Percentiles rank a stretch among this genome's conserved stretches.
These are phyloP conservation scores for Plasmodium fragile DNA, from an alignment of 169 alveolate species.

Conservation along the genomic window DNA sequence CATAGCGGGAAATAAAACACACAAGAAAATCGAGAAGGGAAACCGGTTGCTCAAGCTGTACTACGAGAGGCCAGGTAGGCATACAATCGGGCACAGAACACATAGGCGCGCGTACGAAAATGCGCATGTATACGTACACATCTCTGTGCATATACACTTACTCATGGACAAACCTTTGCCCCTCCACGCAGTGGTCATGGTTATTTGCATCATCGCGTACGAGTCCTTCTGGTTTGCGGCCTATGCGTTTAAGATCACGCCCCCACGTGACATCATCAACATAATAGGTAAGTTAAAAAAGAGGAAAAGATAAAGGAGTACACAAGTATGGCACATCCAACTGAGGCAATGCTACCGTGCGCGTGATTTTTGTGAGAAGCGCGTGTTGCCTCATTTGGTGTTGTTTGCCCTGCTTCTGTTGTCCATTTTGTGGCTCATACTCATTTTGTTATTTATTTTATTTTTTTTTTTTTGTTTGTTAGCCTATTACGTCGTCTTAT, in stretches of 20 bases:
- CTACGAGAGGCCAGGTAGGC: slow-evolving; percentile 64
- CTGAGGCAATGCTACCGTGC: neutral
- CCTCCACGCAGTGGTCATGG: slow-evolving; percentile 59
- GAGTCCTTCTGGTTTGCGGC: slow-evolving; percentile 65
- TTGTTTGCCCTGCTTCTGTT: neutral
- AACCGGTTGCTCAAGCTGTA: slow-evolving; percentile 51
- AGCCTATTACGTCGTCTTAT: slow-evolving; percentile 21
- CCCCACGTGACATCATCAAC: neutral
- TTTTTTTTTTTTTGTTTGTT: neutral
- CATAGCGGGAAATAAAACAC: slow-evolving; percentile 74
- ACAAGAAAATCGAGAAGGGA: slow-evolving; percentile 76
- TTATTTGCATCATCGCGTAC: slow-evolving; percentile 61
- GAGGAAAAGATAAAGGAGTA: neutral
- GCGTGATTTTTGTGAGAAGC: neutral
- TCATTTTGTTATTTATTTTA: neutral
- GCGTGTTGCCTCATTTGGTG: neutral
- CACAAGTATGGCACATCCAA: neutral
- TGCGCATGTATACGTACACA: neutral
- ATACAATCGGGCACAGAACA: neutral
- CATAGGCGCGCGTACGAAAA: neutral
- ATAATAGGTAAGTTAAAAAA: slow-evolving; percentile 35
- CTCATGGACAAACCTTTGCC: neutral
- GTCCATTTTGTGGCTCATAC: neutral
- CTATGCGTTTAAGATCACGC: slow-evolving; percentile 41
- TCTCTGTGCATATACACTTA: neutral